Evolutionary conservation across 305 asterid genomes (phyloP).

Genomic region (Fraxinus albicans): DNA sequence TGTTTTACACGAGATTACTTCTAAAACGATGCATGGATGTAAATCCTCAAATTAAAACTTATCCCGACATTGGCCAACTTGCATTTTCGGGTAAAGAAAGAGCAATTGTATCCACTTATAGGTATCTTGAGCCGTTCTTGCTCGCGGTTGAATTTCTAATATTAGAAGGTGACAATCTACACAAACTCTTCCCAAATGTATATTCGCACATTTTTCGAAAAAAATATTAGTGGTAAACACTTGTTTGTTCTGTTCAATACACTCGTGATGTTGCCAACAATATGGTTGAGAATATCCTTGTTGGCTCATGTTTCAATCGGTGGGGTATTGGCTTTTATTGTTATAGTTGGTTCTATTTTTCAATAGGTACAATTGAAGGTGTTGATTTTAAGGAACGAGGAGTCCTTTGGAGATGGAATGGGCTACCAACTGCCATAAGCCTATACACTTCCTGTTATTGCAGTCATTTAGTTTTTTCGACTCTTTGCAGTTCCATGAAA

Average conservation of each 20-base stretch:
- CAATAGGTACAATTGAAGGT: conserved; percentile 27
- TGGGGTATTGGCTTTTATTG: conserved; percentile 28
- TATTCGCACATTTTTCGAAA: conserved; percentile 9
- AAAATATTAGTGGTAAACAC: conserved; percentile 17
- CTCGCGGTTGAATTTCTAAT: conserved; percentile 34
- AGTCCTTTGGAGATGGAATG: conserved; percentile 29
- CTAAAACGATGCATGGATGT: conserved; percentile 30
- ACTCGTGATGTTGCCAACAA: too few relatives aligned
- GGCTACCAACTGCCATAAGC: conserved; percentile 29
- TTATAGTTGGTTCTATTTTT: conserved; percentile 23
- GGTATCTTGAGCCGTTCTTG: conserved; percentile 34
- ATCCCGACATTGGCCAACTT: conserved; percentile 16
- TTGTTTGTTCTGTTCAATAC: conserved; percentile 23
- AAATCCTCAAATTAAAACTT: conserved; percentile 20
- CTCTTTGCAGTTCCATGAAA: conserved; percentile 29
- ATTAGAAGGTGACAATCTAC: conserved; percentile 32
- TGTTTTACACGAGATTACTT: conserved; percentile 31
- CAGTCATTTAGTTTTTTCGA: conserved; percentile 35
- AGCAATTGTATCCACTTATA: background rate
- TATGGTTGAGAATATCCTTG: too few relatives aligned
- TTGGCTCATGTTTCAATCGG: conserved; percentile 34
- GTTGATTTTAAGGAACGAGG: conserved; percentile 30
- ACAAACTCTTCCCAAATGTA: conserved; percentile 30
- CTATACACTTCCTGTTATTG: conserved; percentile 33
- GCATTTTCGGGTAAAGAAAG: conserved; percentile 33